A percentile compares a stretch with the other conserved stretches of the same genome.
phyloP scores from a whole-genome alignment of 2,329 filamentous ascomycete species.

The Colletotrichum sojae region DNA sequence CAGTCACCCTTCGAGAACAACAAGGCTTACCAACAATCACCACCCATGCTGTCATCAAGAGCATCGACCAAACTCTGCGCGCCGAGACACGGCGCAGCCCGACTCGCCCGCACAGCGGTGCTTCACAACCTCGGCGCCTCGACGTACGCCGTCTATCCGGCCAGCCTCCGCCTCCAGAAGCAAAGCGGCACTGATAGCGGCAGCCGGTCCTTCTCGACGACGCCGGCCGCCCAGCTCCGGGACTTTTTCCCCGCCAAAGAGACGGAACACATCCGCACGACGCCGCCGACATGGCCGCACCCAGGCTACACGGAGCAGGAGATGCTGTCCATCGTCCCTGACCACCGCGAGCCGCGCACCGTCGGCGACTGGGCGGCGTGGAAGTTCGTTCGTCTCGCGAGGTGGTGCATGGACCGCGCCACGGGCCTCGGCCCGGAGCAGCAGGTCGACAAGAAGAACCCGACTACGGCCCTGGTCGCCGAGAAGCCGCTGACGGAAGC shows the following conservation, averaged over 20 bases:
- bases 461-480: conserved; percentile 68
- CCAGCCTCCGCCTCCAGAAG: conserved; percentile 48
- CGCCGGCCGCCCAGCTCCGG: conserved; percentile 59
- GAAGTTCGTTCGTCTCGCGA: conserved; percentile 79
- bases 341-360: conserved; percentile 81
- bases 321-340: conserved; percentile 81
- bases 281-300: conserved; percentile 78
- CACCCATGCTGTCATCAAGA: conserved; percentile 48
- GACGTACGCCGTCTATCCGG: conserved; percentile 35
- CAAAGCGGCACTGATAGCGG: conserved; percentile 18
- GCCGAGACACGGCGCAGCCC: conserved; percentile 43
- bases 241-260: conserved; percentile 75
- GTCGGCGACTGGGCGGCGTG: conserved; percentile 86
- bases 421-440: conserved; percentile 83
- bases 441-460: conserved; percentile 70
- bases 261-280: conserved; percentile 73
- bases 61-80: conserved; percentile 47
- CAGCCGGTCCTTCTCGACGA: conserved; percentile 63
- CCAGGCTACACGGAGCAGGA: conserved; percentile 83
- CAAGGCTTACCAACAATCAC: neutral
- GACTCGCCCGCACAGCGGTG: conserved; percentile 44
- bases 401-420: conserved; percentile 85
- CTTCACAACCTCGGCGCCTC: conserved; percentile 37
- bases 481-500: conserved; percentile 80
- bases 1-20: neutral